Base-by-base conservation (phyloP, 371 early-diverging fungal genomes). In the Vairimorpha ceranae region DNA sequence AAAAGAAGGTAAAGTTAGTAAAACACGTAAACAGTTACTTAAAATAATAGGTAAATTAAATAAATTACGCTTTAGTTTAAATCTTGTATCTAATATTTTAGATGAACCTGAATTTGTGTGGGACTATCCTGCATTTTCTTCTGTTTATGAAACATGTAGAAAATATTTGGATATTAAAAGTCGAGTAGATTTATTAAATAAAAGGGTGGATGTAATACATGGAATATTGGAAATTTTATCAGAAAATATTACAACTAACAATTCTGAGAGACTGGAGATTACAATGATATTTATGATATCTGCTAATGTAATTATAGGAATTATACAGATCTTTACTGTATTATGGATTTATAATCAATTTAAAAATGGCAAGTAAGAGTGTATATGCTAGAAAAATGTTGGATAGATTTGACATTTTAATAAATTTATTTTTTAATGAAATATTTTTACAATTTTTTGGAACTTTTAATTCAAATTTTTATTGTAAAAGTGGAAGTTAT, bases 41-140 rank as follows among this genome's bases (percentile, higher is more conserved):
- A 79, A 83, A 64, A 66, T 84, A 30, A 77, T 78, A 15, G 81
- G 82, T 6, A 56, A 72, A 32, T 60, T 84, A 17, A 80, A 84
- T 65, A 75, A 70, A 45, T 68, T 84, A 0, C 71, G 80, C 35
- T 78, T 84, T 48, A 80, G 82, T 54, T 56, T 84, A 32, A 82
- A 84, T 74, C 63, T 84, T 21, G 80, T 76, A 1, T 79, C 84
- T 21, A 84, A 83, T 69, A 84, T 84, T 69, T 67, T 84, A 36
- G 83, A 80, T 60, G 82, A 83, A 51, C 84, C 84, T 35, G 84
- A 84, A 35, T 73, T 84, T 30, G 71, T 84, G 0, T 84, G 84
- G 84, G 72, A 83, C 59, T 82, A 79, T 73, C 78, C 80, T 0
- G 72, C 69, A 21, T 84, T 77, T 75, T 77, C 82, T 14, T 61